Evolutionary conservation across 2,329 filamentous ascomycete genomes (phyloP), one percentile per base, ranked within the genome.

Genomic region (Piedraia hortae): DNA sequence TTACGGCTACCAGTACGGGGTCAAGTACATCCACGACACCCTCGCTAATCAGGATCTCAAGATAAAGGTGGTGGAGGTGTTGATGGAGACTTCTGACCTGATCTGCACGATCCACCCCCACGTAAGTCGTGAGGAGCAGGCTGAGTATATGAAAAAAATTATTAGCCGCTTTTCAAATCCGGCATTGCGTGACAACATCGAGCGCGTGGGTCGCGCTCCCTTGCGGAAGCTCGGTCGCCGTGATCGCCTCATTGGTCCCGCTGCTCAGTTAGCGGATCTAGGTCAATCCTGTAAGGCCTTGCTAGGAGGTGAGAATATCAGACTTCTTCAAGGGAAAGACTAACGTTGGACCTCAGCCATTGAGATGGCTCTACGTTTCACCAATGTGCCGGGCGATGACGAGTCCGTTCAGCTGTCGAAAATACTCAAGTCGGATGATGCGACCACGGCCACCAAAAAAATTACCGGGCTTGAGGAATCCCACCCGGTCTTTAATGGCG

Each of bases 221-320:
- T 56, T 97, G 28, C 72, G 85, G 44, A 97, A 97, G 59, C 62
- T 97, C 15, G 70, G 70, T 32, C 73, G 80, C 47, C 85, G 88
- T 53, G 85, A 97, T 54, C 78, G 85, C 19, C 90, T 97, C 54
- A 68, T 97, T 36, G 78, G 73, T 20, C 85, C 85, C 4, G 82
- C 85, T 20, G 64, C 74, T 6, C 72, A 89, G 50, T 62, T 97
- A 10, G 78, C 78, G 20, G 77, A 90, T 54, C 56, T 61, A 28
- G 77, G 64, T 27, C 56, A 75, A 48, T 59, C 62, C 35, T 70
- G 68, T 44, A 58, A 65, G 26, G 66, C 62, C 23, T 59, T 97
- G 14, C 54, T 93, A 23, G 70, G 69, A 26, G 73, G n/a, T n/a
- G n/a, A n/a, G n/a, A n/a, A n/a, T n/a, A n/a, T n/a, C n/a, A n/a